Conservation (phyloP, 2,329 filamentous ascomycete genomes). For the Aureobasidium sp. region DNA sequence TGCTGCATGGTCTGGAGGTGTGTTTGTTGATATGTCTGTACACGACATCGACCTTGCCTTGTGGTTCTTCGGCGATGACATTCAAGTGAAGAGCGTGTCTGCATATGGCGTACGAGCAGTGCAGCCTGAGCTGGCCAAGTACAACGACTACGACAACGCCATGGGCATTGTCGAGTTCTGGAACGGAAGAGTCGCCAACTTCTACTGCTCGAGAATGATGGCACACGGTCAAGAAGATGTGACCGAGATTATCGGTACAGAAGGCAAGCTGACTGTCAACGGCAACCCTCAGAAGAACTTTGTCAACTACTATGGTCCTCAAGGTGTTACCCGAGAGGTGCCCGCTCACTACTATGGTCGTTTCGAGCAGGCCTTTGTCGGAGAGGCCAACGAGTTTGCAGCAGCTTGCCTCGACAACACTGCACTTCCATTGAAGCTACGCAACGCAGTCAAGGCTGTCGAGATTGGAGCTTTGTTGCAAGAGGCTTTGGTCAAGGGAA, state of each 20-base stretch:
- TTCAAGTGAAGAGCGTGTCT: slow-evolving; percentile 30
- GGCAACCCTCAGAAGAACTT: slow-evolving; percentile 14
- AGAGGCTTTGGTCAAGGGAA: slow-evolving; percentile 15
- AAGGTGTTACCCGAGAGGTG: slow-evolving; percentile 15
- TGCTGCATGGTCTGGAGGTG: slow-evolving; percentile 35
- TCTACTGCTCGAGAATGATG: slow-evolving; percentile 39
- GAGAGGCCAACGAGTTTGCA: slow-evolving; percentile 17
- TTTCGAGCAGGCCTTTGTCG: slow-evolving; percentile 17
- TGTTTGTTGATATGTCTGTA: slow-evolving; percentile 40
- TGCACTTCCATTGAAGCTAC: slow-evolving; percentile 11
- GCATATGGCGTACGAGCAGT: slow-evolving; percentile 25
- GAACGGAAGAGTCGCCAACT: slow-evolving; percentile 39
- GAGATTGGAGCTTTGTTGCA: slow-evolving; percentile 17
- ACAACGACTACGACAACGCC: slow-evolving; percentile 39
- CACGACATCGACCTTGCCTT: slow-evolving; percentile 42
- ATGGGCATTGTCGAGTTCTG: slow-evolving; percentile 41
- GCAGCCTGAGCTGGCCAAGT: slow-evolving; percentile 33
- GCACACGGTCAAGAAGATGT: slow-evolving; percentile 38
- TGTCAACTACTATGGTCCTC: slow-evolving; percentile 8
- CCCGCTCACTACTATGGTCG: slow-evolving; percentile 17
- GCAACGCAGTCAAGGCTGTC: slow-evolving; percentile 13
- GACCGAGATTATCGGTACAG: slow-evolving; percentile 39
- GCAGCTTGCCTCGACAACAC: slow-evolving; percentile 15
- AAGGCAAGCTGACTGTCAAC: slow-evolving; percentile 32
- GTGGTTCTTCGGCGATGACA: slow-evolving; percentile 34